These are phyloP conservation scores for Cryomyces minteri DNA, from an alignment of 495 filamentous ascomycete species.

Conservation along the genomic window DNA sequence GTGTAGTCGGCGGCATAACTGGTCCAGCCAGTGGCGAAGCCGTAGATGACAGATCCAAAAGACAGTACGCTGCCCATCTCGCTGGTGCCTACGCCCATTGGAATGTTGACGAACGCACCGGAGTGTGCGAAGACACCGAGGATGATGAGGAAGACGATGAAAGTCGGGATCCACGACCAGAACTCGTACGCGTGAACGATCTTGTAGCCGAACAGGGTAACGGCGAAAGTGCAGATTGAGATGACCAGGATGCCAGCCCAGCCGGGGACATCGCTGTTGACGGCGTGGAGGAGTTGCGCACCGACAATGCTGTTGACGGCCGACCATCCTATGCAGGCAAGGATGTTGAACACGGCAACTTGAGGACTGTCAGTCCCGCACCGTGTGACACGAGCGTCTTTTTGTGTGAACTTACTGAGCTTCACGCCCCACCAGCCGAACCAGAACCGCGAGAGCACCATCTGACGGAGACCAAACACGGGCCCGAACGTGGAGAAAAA, in stretches of 20 bases:
- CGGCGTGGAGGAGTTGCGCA: conserved; percentile 60
- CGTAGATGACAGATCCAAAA: conserved; percentile 56
- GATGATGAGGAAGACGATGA: conserved; percentile 61
- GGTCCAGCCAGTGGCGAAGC: conserved; percentile 69
- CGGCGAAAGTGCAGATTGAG: conserved; percentile 46
- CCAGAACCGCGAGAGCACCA: conserved; percentile 70
- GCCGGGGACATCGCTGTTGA: conserved; percentile 51
- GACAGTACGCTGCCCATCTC: conserved; percentile 50
- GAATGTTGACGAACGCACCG: conserved; percentile 49
- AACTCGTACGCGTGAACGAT: conserved; percentile 67
- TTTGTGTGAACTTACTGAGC: conserved; percentile 34
- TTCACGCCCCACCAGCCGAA: conserved; percentile 61
- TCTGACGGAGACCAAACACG: conserved; percentile 61
- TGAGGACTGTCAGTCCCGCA: conserved; percentile 1
- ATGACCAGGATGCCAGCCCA: conserved; percentile 66
- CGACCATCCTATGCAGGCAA: conserved; percentile 64
- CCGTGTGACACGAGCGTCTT: background rate
- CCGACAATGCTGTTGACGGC: conserved; percentile 68
- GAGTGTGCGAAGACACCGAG: conserved; percentile 58
- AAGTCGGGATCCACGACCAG: conserved; percentile 62
- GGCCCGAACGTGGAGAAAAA: conserved; percentile 72
- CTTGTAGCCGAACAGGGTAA: conserved; percentile 63
- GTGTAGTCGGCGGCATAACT: conserved; percentile 70
- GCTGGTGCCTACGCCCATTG: conserved; percentile 39
- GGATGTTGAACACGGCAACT: conserved; percentile 58